phyloP scores from a whole-genome alignment of 2,329 filamentous ascomycete species.

The Colletotrichum sublineola region DNA sequence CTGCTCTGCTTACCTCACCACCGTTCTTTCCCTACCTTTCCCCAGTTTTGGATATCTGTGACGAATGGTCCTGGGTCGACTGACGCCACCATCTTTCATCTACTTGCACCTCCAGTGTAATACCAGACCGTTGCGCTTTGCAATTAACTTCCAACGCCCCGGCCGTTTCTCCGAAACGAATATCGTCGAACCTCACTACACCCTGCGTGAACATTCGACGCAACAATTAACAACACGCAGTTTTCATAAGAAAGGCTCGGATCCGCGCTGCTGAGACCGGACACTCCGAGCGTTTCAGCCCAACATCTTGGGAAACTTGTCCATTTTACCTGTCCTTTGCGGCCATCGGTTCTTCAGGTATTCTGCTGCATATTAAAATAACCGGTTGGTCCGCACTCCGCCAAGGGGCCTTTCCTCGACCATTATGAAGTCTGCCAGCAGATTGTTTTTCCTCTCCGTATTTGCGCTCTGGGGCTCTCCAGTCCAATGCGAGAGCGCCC shows the following conservation, averaged over 20 bases:
- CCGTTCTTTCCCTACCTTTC: slow-evolving; percentile 2
- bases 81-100: slow-evolving; percentile 14
- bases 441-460: slow-evolving; percentile 68
- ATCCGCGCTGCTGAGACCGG: slow-evolving; percentile 20
- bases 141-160: slow-evolving; percentile 29
- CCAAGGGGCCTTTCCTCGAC: neutral
- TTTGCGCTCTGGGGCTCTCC: slow-evolving; percentile 68
- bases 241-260: neutral
- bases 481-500: slow-evolving; percentile 58
- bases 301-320: slow-evolving; percentile 36
- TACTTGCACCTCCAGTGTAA: slow-evolving; percentile 10
- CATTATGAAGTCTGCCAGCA: slow-evolving; percentile 67
- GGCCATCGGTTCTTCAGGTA: slow-evolving; percentile 10
- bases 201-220: slow-evolving; percentile 20
- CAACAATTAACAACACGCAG: slow-evolving; percentile 18
- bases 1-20: slow-evolving; percentile 5
- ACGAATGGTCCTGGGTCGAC: slow-evolving; percentile 2
- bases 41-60: neutral
- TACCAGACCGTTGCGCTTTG: slow-evolving; percentile 20
- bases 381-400: slow-evolving; percentile 3
- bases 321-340: slow-evolving; percentile 17
- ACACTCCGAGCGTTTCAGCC: slow-evolving; percentile 37
- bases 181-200: slow-evolving; percentile 24
- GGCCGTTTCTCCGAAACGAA: slow-evolving; percentile 37
- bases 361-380: slow-evolving; percentile 14